phyloP scores from a whole-genome alignment of 176 grass and related monocot species.

The Oryza punctata region DNA sequence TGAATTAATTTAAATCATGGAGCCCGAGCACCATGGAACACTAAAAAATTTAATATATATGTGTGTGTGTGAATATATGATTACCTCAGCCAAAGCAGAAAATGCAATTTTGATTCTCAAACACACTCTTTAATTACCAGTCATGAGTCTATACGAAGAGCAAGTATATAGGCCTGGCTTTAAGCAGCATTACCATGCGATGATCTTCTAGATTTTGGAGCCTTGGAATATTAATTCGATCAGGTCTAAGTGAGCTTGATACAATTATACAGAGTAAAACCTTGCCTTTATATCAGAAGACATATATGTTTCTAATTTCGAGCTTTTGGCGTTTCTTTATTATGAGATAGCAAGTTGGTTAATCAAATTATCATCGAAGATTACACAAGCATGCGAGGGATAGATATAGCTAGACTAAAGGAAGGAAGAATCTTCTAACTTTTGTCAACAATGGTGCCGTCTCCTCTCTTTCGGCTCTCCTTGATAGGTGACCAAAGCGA shows the following conservation, averaged over 20 bases:
- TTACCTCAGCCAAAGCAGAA: background rate
- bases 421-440: slow-evolving; percentile 19
- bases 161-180: background rate
- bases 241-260: background rate
- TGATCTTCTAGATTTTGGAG: background rate
- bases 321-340: background rate
- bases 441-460: background rate
- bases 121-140: no score
- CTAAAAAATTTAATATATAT: no score
- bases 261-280: background rate
- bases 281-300: background rate
- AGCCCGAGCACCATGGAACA: no score
- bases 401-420: background rate
- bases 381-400: background rate
- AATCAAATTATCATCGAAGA: background rate
- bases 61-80: no score
- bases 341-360: background rate
- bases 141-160: background rate
- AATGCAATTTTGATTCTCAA: background rate
- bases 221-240: background rate
- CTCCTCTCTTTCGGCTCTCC: slow-evolving; percentile 33
- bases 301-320: background rate
- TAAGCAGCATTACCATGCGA: no score
- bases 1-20: no score
- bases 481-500: slow-evolving; percentile 32